These are phyloP conservation scores for Claviceps sp. DNA, from an alignment of 2,329 filamentous ascomycete species.

Conservation along the genomic window DNA sequence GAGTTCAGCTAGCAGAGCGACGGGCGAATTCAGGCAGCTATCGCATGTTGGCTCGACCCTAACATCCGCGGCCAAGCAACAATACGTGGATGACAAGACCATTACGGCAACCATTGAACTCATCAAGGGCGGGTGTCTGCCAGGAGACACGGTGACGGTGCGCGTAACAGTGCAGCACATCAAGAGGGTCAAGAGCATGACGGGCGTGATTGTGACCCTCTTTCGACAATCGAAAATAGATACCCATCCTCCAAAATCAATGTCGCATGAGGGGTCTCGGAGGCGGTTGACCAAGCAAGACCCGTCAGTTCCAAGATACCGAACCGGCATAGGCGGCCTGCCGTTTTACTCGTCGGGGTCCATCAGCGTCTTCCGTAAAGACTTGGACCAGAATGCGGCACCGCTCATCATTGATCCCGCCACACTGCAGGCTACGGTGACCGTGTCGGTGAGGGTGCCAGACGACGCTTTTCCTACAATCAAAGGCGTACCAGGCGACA, in stretches of 20 bases:
- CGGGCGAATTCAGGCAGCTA: constrained; percentile 22
- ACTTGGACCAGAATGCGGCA: constrained; percentile 76
- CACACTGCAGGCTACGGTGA: constrained; percentile 67
- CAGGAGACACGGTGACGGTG: constrained; percentile 71
- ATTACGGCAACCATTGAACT: constrained; percentile 82
- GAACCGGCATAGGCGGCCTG: constrained; percentile 73
- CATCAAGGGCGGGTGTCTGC: constrained; percentile 67
- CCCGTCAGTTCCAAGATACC: constrained; percentile 66
- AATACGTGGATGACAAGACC: constrained; percentile 51
- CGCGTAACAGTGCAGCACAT: constrained; percentile 76
- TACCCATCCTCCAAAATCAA: constrained; percentile 43
- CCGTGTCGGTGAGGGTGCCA: constrained; percentile 71
- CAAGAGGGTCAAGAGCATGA: constrained; percentile 78
- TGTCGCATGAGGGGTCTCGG: constrained; percentile 40
- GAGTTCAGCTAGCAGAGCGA: constrained; percentile 44
- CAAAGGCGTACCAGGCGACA: constrained; percentile 72
- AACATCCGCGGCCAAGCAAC: constrained; percentile 23
- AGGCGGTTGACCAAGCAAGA: constrained; percentile 65
- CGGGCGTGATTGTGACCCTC: constrained; percentile 83
- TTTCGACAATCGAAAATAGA: constrained; percentile 88
- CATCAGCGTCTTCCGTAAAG: constrained; percentile 89
- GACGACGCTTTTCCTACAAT: constrained; percentile 91
- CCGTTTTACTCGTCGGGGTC: constrained; percentile 78
- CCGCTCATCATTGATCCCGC: constrained; percentile 78
- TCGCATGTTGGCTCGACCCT: constrained; percentile 18